These are phyloP conservation scores for Noccaea bulbosa DNA, from an alignment of 345 rosid species.

Conservation along the genomic window DNA sequence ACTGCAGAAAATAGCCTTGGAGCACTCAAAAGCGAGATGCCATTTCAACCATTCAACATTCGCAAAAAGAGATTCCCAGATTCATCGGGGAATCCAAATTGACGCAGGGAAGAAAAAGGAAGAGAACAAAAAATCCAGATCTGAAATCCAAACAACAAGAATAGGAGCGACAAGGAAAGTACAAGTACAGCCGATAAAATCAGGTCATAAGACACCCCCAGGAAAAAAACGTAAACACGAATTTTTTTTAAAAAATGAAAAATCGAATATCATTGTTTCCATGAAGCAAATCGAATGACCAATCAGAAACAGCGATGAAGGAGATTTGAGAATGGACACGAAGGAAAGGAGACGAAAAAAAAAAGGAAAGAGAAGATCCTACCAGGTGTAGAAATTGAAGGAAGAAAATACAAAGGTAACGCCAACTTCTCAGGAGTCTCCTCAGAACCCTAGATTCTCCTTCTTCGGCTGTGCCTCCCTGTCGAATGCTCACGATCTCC, in stretches of 20 bases:
- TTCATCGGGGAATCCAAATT: neutral
- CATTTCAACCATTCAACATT: neutral
- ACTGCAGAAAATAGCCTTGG: neutral
- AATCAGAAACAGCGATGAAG: conserved; percentile 19
- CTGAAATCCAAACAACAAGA: conserved; percentile 32
- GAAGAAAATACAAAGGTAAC: conserved; percentile 19
- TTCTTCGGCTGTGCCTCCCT: conserved; percentile 39
- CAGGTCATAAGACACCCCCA: neutral
- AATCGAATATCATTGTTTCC: conserved; percentile 2
- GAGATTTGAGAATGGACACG: neutral
- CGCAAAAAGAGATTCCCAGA: neutral
- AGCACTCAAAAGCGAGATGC: conserved; percentile 6
- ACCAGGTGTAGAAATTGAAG: conserved; percentile 10
- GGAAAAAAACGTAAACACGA: neutral
- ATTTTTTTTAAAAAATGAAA: neutral
- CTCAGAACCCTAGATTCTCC: conserved; percentile 37
- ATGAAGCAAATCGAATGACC: conserved; percentile 3
- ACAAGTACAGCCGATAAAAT: neutral
- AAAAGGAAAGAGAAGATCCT: conserved; percentile 1
- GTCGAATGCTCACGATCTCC: conserved; percentile 41
- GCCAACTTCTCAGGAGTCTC: conserved; percentile 25
- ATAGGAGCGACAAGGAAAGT: neutral
- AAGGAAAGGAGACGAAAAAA: neutral
- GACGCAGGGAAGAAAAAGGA: neutral
- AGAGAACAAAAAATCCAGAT: conserved; percentile 20